Percentiles rank a stretch among this genome's conserved stretches.
These are phyloP conservation scores for Aquilaria sinensis DNA, from an alignment of 345 rosid species.

Conservation along the genomic window DNA sequence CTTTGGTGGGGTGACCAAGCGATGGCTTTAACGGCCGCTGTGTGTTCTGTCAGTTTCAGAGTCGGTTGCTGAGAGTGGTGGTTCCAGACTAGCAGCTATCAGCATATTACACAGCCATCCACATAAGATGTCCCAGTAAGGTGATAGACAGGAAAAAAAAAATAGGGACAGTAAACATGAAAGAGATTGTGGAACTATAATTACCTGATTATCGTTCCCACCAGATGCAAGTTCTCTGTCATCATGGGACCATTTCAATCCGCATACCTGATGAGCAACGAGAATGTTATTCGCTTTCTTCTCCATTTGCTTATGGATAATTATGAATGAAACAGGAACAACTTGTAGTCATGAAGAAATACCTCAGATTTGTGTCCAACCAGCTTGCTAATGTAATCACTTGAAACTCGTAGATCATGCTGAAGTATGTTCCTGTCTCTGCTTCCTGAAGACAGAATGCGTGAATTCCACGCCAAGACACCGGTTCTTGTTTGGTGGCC, in stretches of 20 bases:
- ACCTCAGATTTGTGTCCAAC: constrained; percentile 97
- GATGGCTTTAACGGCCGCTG: constrained; percentile 98
- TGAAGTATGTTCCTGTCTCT: constrained; percentile 90
- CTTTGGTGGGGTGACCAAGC: constrained; percentile 99
- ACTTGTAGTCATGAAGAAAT: background rate
- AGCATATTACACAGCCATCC: constrained; percentile 5
- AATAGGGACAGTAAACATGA: background rate
- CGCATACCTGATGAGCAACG: constrained; percentile 48
- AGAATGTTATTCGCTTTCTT: background rate
- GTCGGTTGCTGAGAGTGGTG: constrained; percentile 84
- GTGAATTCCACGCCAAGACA: constrained; percentile 93
- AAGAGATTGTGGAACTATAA: background rate
- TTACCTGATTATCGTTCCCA: constrained; percentile 97
- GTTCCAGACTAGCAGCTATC: constrained; percentile 91
- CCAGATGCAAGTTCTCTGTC: constrained; percentile 99
- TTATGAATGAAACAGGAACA: background rate
- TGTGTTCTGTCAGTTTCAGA: constrained; percentile 75
- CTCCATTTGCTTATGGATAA: background rate
- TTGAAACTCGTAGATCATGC: constrained; percentile 86
- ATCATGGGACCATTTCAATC: constrained; percentile 94
- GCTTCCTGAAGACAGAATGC: constrained; percentile 86
- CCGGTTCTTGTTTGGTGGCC: constrained; percentile 98
- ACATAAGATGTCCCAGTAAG: background rate
- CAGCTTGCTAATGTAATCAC: constrained; percentile 63
- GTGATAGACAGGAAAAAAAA: background rate